These are phyloP conservation scores for Arabidopsis arenosa DNA, from an alignment of 345 rosid species.

Conservation along the genomic window DNA sequence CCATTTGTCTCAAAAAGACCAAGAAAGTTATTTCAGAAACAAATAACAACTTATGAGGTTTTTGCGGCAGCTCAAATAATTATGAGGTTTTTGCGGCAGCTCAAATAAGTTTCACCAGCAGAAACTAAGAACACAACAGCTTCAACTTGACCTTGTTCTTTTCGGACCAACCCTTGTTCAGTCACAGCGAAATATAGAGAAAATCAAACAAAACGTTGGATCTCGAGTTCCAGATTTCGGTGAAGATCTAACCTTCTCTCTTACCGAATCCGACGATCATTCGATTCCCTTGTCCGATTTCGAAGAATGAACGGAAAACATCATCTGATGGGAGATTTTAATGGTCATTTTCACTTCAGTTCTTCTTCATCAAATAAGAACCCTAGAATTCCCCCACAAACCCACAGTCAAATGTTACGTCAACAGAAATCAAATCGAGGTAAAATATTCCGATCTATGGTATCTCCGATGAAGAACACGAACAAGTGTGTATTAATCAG, in stretches of 20 bases:
- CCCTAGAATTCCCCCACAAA: constrained; percentile 31
- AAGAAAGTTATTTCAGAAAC: background rate
- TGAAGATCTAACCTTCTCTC: constrained; percentile 43
- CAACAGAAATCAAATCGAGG: constrained; percentile 8
- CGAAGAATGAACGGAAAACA: constrained; percentile 12
- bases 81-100: background rate
- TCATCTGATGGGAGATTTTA: constrained; percentile 10
- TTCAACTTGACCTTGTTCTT: background rate
- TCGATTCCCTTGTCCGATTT: constrained; percentile 18
- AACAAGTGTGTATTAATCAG: constrained; percentile 2
- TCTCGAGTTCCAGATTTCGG: constrained; percentile 43
- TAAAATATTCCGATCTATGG: constrained; percentile 15
- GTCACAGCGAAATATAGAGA: constrained; percentile 4
- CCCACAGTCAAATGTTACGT: constrained; percentile 10
- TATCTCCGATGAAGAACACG: constrained; percentile 16
- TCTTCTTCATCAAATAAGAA: constrained; percentile 33
- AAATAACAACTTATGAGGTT: constrained; percentile 12
- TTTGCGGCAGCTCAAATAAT: background rate
- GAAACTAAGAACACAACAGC: constrained; percentile 17
- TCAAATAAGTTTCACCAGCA: constrained; percentile 1
- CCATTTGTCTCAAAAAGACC: background rate
- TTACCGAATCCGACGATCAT: constrained; percentile 17
- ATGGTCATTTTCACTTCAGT: constrained; percentile 14
- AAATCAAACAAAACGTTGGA: constrained; percentile 33
- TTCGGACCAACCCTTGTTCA: constrained; percentile 21